Conservation (phyloP, 768 basidiomycete genomes). For the Phaffia australis region DNA sequence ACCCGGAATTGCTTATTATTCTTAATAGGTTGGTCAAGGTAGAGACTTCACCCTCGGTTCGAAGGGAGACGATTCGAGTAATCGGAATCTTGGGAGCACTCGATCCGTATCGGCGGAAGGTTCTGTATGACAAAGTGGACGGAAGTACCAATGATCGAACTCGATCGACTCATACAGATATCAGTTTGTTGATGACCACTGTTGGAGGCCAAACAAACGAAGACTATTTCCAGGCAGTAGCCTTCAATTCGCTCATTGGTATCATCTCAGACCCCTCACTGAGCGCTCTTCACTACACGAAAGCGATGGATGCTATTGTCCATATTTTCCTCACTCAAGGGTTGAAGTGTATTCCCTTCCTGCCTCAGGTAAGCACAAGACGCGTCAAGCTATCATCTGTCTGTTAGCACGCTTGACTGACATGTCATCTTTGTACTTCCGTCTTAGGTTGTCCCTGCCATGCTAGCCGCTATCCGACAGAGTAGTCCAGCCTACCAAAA, state of each 20-base stretch:
- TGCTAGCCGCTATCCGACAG: conserved; percentile 72
- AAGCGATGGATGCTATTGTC: conserved; percentile 93
- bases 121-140: conserved; percentile 46
- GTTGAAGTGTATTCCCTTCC: conserved; percentile 84
- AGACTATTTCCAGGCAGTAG: conserved; percentile 95
- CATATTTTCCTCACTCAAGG: conserved; percentile 98
- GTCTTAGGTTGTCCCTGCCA: conserved; percentile 72
- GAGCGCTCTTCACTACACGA: conserved; percentile 69
- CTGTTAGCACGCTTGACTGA: neutral
- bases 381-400: neutral
- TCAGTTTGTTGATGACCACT: conserved; percentile 40
- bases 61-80: conserved; percentile 85
- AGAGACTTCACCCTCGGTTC: conserved; percentile 53
- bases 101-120: conserved; percentile 91
- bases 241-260: conserved; percentile 72
- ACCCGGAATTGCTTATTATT: conserved; percentile 78
- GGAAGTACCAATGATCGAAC: conserved; percentile 57
- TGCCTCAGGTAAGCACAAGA: conserved; percentile 60
- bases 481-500: conserved; percentile 70
- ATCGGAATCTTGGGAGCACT: conserved; percentile 91
- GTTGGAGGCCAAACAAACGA: conserved; percentile 53
- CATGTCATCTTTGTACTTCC: neutral
- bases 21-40: conserved; percentile 74
- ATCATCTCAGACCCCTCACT: conserved; percentile 83
- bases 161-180: conserved; percentile 41